Evolutionary conservation across 2,329 filamentous ascomycete species (phyloP).

Genomic region (Epichloe bromicola): DNA sequence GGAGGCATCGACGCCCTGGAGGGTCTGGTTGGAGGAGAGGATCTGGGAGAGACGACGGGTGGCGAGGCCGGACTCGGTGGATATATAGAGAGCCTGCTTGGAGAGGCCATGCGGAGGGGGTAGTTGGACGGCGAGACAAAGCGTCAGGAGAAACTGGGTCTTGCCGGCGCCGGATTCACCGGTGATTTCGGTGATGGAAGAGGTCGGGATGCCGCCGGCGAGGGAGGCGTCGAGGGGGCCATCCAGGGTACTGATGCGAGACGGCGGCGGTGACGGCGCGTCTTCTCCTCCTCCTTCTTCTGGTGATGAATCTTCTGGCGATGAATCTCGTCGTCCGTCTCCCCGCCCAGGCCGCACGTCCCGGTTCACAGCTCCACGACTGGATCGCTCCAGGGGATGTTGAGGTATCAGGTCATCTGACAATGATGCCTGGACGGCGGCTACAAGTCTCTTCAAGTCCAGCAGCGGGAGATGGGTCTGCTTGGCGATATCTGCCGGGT

Average conservation of each 20-base stretch:
- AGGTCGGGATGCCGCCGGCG: constrained; percentile 66
- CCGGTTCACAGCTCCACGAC: not conserved
- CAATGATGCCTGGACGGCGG: constrained; percentile 52
- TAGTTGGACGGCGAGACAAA: constrained; percentile 77
- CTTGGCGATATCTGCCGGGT: constrained; percentile 71
- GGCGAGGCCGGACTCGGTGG: constrained; percentile 76
- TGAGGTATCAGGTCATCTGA: constrained; percentile 42
- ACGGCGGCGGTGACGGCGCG: not conserved
- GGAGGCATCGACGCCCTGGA: constrained; percentile 26
- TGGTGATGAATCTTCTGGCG: not conserved
- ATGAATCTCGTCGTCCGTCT: not conserved
- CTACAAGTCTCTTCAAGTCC: constrained; percentile 63
- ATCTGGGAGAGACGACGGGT: constrained; percentile 75
- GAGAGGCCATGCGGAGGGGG: constrained; percentile 62
- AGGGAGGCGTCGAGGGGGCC: constrained; percentile 54
- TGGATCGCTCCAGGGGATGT: constrained; percentile 11
- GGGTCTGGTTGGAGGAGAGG: constrained; percentile 49
- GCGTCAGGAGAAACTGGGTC: constrained; percentile 78
- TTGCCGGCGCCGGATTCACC: constrained; percentile 93
- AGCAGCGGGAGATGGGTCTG: constrained; percentile 69
- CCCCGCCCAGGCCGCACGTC: not conserved
- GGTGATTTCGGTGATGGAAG: constrained; percentile 76
- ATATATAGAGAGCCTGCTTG: constrained; percentile 78
- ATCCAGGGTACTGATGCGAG: constrained; percentile 66
- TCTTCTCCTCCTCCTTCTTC: too few species aligned